Base-by-base conservation (phyloP, 352 stramenopile species). In the Plasmopara muralis region DNA sequence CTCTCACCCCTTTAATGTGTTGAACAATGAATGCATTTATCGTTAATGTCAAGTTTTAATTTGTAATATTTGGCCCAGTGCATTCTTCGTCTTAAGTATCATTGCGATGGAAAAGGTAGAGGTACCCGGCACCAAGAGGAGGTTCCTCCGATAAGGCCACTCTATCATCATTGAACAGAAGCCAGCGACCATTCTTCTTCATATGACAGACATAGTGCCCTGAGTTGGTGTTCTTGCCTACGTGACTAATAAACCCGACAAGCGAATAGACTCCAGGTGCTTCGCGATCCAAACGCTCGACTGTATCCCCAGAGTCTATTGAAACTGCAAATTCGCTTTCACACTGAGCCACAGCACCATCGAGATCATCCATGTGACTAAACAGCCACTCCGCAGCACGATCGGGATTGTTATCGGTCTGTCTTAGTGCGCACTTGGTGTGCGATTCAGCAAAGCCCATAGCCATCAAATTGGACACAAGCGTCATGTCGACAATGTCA, bases 101-200 rank as follows among this genome's bases (percentile, higher is more conserved):
- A 16, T 59, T 72, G 20, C 77, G 76, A 53, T 75, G 80, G 56
- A 90, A 99, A 18, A 98, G 66, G 74, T 99, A 99, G 31, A 99
- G 72, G 68, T 98, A 98, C 16, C 94, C 96, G 62, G 95, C 82
- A n/a, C 84, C 77, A 47, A 98, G 78, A 7, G 96, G 96, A 16
- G 96, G 93, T 50, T 93, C 78, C 53, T 97, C 80, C 5, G 93
- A 98, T 4, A 97, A 55, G 20, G 94, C 95, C 13, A 98, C 94
- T 70, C 99, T 99, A 68, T 98, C 90, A 62, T 99, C 97, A 69
- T 99, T 98, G 66, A 98, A 99, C 60, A 99, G 98, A 41, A 98
- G 75, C 96, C 96, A 99, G 53, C 89, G 84, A 6, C 83, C 89
- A 14, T 97, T 67, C 61, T 98, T 98, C 70, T 98, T 98, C 66